Conservation (phyloP, 306 rosid genomes). For the Cicer bijugum region DNA sequence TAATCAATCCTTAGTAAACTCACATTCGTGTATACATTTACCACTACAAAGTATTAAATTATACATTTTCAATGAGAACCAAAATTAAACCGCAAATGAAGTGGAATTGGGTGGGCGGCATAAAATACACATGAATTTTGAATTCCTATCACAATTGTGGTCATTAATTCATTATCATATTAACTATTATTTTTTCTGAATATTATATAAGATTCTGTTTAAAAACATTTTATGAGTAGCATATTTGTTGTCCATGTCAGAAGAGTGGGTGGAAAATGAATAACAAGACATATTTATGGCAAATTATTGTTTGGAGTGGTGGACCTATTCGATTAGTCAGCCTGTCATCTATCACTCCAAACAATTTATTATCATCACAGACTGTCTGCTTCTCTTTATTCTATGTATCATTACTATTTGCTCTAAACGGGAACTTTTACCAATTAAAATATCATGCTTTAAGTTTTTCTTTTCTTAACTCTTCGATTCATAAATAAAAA, state of each 20-base stretch:
- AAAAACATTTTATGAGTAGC: slow-evolving; percentile 36
- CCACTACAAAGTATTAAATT: too few relatives aligned
- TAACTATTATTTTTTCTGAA: not conserved
- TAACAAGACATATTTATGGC: not conserved
- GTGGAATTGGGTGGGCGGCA: slow-evolving; percentile 45
- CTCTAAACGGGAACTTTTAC: too few relatives aligned
- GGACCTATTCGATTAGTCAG: slow-evolving; percentile 41
- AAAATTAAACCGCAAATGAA: not conserved
- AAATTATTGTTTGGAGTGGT: not conserved
- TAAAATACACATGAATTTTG: slow-evolving; percentile 39
- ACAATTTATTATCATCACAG: slow-evolving; percentile 22
- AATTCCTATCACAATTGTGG: slow-evolving; percentile 7
- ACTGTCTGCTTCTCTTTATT: not conserved
- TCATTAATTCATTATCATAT: not conserved
- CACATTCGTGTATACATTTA: too few relatives aligned
- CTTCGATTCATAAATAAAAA: too few relatives aligned
- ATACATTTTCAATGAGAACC: too few relatives aligned
- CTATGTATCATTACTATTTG: slow-evolving; percentile 22
- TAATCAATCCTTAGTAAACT: too few relatives aligned
- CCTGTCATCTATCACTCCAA: slow-evolving; percentile 48
- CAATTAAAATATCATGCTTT: too few relatives aligned
- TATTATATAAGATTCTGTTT: not conserved
- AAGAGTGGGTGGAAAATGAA: slow-evolving; percentile 46
- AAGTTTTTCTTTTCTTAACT: too few relatives aligned
- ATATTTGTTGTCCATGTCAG: slow-evolving; percentile 46